Evolutionary conservation across 768 basidiomycete genomes (phyloP), one percentile per base, ranked within the genome.

Genomic region (Holtermannia corniformis): DNA sequence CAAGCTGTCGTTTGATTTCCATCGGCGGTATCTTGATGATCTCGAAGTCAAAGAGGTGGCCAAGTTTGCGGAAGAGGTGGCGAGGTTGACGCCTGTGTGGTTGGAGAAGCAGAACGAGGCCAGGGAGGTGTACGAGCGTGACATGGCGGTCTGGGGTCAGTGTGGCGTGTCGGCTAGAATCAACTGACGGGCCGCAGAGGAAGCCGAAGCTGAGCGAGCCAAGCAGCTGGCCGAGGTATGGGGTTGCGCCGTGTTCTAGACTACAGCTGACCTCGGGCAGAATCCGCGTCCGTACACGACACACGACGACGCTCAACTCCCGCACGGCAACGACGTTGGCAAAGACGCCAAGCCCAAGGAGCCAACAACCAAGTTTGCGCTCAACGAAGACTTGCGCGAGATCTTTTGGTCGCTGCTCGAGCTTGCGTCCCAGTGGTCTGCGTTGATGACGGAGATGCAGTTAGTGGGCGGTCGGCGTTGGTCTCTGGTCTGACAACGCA

Each of bases 1-100:
- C 68, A 81, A 89, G 5, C 86, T 86, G n/a, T 80, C 91, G 12
- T 91, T 84, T 73, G 65, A 72, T 0, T 84, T 85, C 7, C 89
- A 92, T 61, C 77, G 80, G 50, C 76, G 78, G 41, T 75, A 86
- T 23, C 75, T 92, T 3, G 76, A 77, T 0, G 77, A 82, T 51
- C 77, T 82, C 43, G 86, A 90, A 68, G 83, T 85, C 0, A 78
- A 79, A 24, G 73, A 88, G 0, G 74, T 95, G 3, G 74, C 72
- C 3, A 79, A 85, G 62, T 79, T 96, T 3, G 74, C 74, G 42
- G 70, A 72, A 7, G 74, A 84, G 37, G 82, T 88, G 0, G 74
- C 79, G 13, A 80, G 80, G 0, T 82, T 83, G 0, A 86, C 85
- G 60, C 62, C 77, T 3, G 82, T 82, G 45, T 84, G 85, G 2